Base-by-base conservation (phyloP, 805 yeast genomes). In the Nakazawaea molendinolei region DNA sequence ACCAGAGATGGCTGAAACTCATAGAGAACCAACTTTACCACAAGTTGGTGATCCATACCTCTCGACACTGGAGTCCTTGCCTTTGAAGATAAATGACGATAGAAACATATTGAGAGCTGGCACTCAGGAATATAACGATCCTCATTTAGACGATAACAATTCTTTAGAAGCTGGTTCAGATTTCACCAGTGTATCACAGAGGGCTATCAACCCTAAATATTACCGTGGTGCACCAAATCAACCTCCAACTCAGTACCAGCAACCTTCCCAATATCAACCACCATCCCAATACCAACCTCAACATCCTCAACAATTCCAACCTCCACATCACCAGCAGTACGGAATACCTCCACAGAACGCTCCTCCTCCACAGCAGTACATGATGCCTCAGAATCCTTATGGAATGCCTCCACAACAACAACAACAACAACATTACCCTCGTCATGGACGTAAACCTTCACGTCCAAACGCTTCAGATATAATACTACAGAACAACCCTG, bases 111-210 rank as follows among this genome's bases (percentile, higher is more conserved):
- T 33, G 21, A 36, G 29, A 18, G 37, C 33, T 20, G 39, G 18
- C 8, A 25, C 30, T 8, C 23, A 26, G 24, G 33, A 39, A 38
- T 16, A 40, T 28, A 21, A 28, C 26, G 41, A 35, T 28, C 31
- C 38, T 18, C 26, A 19, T 6, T 33, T 51, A 16, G 30, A 37
- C 12, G 49, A 48, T n/a, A 56, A 50, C 23, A 55, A 55, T 14
- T 52, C 54, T 10, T 44, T 44, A 18, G 52, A 52, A 26, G 56
- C 48, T 13, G 75, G 66, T 31, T 81, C 90, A 1, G 80, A 79
- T 49, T 79, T 83, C 55, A 82, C 92, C 1, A 77, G 86, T 35
- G 84, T 83, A 2, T 79, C 89, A 6, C 90, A 82, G 56, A 65
- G 90, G 52, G 87, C 79, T 19, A 67, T 76, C 12, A 82, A 82